Percentiles rank a stretch among this genome's conserved stretches.
Conservation (phyloP, 768 basidiomycete genomes). For the Suillus subaureus region DNA sequence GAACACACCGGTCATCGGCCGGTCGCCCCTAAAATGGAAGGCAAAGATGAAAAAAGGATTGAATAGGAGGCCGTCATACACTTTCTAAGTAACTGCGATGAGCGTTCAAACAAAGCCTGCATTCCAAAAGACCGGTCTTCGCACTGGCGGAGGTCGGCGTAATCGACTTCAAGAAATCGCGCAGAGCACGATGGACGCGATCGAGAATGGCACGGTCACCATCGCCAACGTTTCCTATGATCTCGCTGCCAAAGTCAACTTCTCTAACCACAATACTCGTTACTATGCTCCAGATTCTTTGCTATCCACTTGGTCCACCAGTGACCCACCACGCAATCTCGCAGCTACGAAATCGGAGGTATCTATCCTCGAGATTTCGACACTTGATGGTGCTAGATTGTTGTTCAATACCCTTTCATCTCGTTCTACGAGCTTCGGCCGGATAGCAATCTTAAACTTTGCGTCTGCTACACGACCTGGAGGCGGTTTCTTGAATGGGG, state of each 20-base stretch:
- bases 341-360: slow-evolving; percentile 30
- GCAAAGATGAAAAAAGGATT: background rate
- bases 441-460: slow-evolving; percentile 72
- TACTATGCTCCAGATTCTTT: slow-evolving; percentile 55
- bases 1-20: background rate
- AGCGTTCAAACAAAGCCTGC: slow-evolving; percentile 8
- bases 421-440: slow-evolving; percentile 22
- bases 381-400: slow-evolving; percentile 60
- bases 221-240: slow-evolving; percentile 32
- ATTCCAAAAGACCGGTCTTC: background rate
- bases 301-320: slow-evolving; percentile 48
- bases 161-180: slow-evolving; percentile 44
- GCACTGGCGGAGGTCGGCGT: slow-evolving; percentile 9
- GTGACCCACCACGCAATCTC: slow-evolving; percentile 10
- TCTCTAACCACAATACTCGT: slow-evolving; percentile 45
- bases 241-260: slow-evolving; percentile 35
- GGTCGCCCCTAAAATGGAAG: background rate
- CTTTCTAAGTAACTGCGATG: background rate
- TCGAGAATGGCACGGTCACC: slow-evolving; percentile 47
- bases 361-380: slow-evolving; percentile 61
- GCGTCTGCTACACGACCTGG: slow-evolving; percentile 77
- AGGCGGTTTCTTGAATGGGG: slow-evolving; percentile 73
- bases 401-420: slow-evolving; percentile 27
- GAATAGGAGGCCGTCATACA: background rate
- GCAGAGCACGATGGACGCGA: slow-evolving; percentile 49